Base-by-base conservation (phyloP, 441 rosid species). In the Metrosideros polymorpha region DNA sequence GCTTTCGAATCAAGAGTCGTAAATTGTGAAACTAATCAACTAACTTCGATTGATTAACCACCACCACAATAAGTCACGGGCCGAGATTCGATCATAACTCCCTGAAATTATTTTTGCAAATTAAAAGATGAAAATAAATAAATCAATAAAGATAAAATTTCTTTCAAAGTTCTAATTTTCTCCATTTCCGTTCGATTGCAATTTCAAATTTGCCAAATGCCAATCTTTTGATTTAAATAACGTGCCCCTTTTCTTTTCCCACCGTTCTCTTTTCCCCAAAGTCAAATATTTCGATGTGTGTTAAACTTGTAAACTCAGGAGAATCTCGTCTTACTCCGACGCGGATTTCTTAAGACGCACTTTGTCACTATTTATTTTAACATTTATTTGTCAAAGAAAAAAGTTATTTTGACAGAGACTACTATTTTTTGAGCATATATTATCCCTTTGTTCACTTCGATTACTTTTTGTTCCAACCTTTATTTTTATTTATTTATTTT, bases 51-150 rank as follows among this genome's bases (percentile, higher is more conserved):
- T 47, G 50, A 47, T 47, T 47, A 47, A 47, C 50, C 50, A 10
- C 50, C 50, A 47, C 50, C 13, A 13, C 50, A 17, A 61, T 61
- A 30, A 61, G 75, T 61, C 42, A 17, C 1, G 0, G 9, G 12
- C 1, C 19, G 6, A 61, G 12, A 17, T 61, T 1, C 1, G 0
- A 7, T 19, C 42, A 17, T 7, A 17, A 17, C 35, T 17, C 42
- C 4, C 6, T 6, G 32, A 61, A 30, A 61, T 30, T 61, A 30
- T 30, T 0, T 61, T 61, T 30, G 12, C 75, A 61, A 61, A 61
- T 8, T 61, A 61, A 30, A 30, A 17, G 39, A 15, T 3, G 12
- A 15, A 30, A 15, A 61, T 7, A 59, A 59, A 14, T 0, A 0
- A 0, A 57, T 15, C 0, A 51, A 51, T 51, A 29, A 61, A 29